Percentiles rank a stretch among this genome's conserved stretches.
Evolutionary conservation across 73 alveolate genomes (phyloP).

Genomic region (Paramecium caudatum): DNA sequence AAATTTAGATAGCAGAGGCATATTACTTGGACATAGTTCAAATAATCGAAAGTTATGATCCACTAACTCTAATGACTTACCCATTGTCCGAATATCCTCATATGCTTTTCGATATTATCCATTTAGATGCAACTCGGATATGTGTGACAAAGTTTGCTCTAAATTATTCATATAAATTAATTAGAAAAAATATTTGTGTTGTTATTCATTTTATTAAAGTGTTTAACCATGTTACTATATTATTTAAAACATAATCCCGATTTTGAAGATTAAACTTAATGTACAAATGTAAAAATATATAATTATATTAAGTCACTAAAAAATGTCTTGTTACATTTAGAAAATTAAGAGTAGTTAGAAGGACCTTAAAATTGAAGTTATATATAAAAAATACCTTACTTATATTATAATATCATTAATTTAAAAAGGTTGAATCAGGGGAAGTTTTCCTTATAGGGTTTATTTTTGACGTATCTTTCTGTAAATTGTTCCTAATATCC

Average conservation of each 20-base stretch:
- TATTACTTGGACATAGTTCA: not conserved
- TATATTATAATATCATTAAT: too few relatives aligned
- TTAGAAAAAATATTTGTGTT: not conserved
- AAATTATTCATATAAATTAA: not conserved
- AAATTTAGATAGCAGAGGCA: not conserved
- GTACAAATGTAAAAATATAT: not conserved
- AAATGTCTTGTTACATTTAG: too few relatives aligned
- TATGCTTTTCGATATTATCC: constrained; percentile 46
- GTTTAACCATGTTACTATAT: not conserved
- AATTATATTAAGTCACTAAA: too few relatives aligned
- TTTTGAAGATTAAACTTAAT: too few relatives aligned
- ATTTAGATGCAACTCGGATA: not conserved
- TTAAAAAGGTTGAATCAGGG: too few relatives aligned
- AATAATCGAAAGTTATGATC: not conserved
- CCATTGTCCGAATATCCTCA: not conserved
- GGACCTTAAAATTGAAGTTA: too few relatives aligned
- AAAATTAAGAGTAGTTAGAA: too few relatives aligned
- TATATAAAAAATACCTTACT: too few relatives aligned
- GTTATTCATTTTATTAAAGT: too few relatives aligned
- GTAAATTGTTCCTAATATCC: too few relatives aligned
- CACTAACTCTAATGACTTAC: not conserved
- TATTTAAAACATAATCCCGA: not conserved
- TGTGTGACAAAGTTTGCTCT: not conserved
- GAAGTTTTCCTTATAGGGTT: too few relatives aligned
- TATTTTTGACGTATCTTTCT: too few relatives aligned